Evolutionary conservation across 2,329 filamentous ascomycete species (phyloP), one percentile per base, ranked within the genome.

Genomic region (Boeremia exigua): DNA sequence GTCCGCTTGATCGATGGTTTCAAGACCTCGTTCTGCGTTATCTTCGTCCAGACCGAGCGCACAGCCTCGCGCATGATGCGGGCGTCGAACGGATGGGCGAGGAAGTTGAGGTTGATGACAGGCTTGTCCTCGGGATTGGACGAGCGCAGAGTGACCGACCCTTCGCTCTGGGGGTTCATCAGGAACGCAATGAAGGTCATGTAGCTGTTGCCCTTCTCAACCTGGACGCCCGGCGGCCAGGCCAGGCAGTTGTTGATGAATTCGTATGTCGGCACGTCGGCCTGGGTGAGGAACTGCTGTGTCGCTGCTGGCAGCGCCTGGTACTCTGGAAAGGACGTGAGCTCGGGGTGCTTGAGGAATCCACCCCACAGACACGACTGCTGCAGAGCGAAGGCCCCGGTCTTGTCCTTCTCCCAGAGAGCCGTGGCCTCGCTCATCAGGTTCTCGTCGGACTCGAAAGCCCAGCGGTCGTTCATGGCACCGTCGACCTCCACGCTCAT

Each of bases 201-300:
- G 54, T 70, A 75, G 10, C 60, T 67, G 40, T 66, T 72, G 54
- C 82, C 80, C 32, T 63, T 47, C 3, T 56, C 47, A 10, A 74
- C 32, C 23, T 63, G 37, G 5, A 63, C 58, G 2, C 67, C 68
- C 0, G 69, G 70, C 4, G 70, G 72, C 59, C 65, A 66, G 9
- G 67, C 58, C 0, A 65, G 27, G 9, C 40, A 48, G 36, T 66
- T 63, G 30, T 56, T 80, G 8, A 81, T 51, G 14, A 87, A 67
- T 61, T 88, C 86, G 59, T 80, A 86, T 43, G 83, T 79, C 0
- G 86, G 86, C 2, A 88, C 77, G 0, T 81, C 84, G 12, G 79
- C 75, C 17, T 76, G 75, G 38, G 66, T 68, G 1, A 88, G 67
- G 56, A 78, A 81, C 0, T 72, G 67, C 61, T 82, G 78, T 9